A percentile compares a stretch with the other conserved stretches of the same genome.
phyloP scores from a whole-genome alignment of 169 alveolate genomes.

The Eimeria acervulina region DNA sequence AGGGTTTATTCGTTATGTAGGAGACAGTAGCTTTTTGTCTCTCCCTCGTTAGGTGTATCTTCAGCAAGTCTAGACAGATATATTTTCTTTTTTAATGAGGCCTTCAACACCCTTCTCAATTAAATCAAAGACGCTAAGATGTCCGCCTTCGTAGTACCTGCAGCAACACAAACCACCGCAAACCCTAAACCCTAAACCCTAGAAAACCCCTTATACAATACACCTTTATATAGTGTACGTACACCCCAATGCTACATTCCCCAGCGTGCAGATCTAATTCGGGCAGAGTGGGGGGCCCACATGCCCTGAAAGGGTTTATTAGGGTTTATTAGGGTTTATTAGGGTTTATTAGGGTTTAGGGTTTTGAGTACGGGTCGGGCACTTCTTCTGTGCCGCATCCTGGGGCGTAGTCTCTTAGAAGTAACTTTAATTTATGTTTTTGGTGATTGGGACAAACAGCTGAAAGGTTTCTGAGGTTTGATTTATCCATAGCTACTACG shows the following conservation, averaged over 20 bases:
- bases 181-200: constrained; percentile 4
- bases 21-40: not conserved
- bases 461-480: not conserved
- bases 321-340: not conserved
- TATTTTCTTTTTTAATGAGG: not conserved
- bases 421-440: not conserved
- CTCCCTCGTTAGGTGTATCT: no score
- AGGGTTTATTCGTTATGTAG: not conserved
- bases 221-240: not conserved
- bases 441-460: constrained; percentile 26
- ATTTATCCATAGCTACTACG: constrained; percentile 39
- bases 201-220: not conserved
- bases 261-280: no score
- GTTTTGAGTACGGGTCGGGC: constrained; percentile 52
- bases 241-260: not conserved
- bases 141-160: constrained; percentile 73
- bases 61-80: no score
- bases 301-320: not conserved
- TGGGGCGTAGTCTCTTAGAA: constrained; percentile 48
- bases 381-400: constrained; percentile 19
- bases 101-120: constrained; percentile 36
- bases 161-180: not conserved
- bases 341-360: not conserved
- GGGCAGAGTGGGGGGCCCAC: no score
- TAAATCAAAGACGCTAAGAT: not conserved